These are phyloP conservation scores for Yarrowia sp. DNA, from an alignment of 805 yeast species.

Conservation along the genomic window DNA sequence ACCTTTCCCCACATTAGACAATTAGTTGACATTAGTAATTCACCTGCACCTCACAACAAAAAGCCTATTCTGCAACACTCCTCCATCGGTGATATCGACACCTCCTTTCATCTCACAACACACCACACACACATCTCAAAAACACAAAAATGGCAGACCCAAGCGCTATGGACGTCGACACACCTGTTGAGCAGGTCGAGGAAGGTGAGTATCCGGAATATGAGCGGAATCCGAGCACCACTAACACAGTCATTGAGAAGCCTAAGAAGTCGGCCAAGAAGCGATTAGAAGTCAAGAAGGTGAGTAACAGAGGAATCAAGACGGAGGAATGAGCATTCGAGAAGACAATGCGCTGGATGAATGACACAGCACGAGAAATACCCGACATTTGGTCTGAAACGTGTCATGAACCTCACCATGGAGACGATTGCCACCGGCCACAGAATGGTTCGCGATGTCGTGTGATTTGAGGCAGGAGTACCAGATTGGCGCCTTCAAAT, in stretches of 20 bases:
- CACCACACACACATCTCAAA: constrained; percentile 1
- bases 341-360: not conserved
- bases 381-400: not conserved
- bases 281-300: constrained; percentile 87
- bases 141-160: constrained; percentile 13
- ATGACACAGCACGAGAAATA: no score
- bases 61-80: constrained; percentile 7
- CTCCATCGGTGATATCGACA: constrained; percentile 2
- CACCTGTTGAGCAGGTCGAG: constrained; percentile 35
- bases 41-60: constrained; percentile 14
- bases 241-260: constrained; percentile 35
- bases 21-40: constrained; percentile 26
- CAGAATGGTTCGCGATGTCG: no score
- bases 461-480: no score
- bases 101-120: constrained; percentile 5
- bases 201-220: constrained; percentile 3
- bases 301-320: constrained; percentile 38
- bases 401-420: not conserved
- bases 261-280: constrained; percentile 54
- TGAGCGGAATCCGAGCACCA: no score
- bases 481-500: no score
- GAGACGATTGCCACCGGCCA: not conserved
- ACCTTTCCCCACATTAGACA: constrained; percentile 11
- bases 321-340: not conserved
- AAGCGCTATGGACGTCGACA: constrained; percentile 38